Conservation (phyloP, 257 asterid species). For the Capsicum baccatum region DNA sequence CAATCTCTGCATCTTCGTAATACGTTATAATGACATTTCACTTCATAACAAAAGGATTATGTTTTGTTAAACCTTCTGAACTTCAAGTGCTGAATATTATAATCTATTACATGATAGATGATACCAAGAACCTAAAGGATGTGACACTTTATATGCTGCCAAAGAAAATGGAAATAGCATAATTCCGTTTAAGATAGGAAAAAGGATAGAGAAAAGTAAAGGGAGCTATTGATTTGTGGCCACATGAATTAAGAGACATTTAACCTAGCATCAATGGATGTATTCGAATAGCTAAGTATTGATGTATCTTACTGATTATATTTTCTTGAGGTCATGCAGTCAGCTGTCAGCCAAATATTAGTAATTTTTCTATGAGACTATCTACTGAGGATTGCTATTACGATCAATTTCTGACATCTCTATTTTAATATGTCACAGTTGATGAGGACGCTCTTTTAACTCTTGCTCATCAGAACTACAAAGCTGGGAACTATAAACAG, state of each 20-base stretch:
- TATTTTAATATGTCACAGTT: constrained; percentile 50
- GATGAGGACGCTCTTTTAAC: constrained; percentile 81
- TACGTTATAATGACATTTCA: neutral
- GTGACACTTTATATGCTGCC: neutral
- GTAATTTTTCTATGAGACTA: neutral
- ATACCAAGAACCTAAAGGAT: neutral
- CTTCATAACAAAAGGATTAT: neutral
- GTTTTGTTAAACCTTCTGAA: constrained; percentile 19
- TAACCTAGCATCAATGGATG: neutral
- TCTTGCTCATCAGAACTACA: constrained; percentile 94
- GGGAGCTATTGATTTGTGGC: constrained; percentile 23
- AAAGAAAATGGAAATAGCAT: neutral
- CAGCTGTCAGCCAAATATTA: neutral
- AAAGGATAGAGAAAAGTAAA: constrained; percentile 17
- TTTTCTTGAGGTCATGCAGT: neutral
- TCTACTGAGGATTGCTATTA: neutral
- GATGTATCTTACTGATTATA: neutral
- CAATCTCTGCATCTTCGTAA: neutral
- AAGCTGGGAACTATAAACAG: constrained; percentile 81
- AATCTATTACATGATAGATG: neutral
- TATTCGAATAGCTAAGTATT: neutral
- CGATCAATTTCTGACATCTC: constrained; percentile 10
- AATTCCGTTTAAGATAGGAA: neutral
- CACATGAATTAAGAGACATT: neutral
- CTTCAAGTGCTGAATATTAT: constrained; percentile 7